Percentiles rank a stretch among this genome's conserved stretches.
phyloP scores from a whole-genome alignment of 225 moss, liverwort and hornwort species.

The Climacium dendroides region DNA sequence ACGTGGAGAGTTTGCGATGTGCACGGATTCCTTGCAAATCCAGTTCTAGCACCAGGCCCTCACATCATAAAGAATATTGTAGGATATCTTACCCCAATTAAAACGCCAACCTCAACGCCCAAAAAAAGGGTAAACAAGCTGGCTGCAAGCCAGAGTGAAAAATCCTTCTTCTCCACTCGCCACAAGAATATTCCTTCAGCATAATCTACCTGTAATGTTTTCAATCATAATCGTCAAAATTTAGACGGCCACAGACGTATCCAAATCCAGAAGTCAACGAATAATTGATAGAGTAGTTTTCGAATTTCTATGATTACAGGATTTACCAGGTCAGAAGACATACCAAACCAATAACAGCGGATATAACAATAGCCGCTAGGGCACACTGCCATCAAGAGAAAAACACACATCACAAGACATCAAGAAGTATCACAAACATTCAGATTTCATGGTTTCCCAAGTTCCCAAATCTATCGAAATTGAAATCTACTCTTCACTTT shows the following conservation, averaged over 20 bases:
- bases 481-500: not conserved
- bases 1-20: not conserved
- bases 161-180: constrained; percentile 83
- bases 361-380: constrained; percentile 84
- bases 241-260: not conserved
- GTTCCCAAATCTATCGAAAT: not conserved
- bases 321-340: not conserved
- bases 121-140: constrained; percentile 59
- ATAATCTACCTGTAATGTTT: constrained; percentile 67
- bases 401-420: not conserved
- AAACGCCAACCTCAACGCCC: constrained; percentile 83
- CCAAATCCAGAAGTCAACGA: not conserved
- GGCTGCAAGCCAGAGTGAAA: constrained; percentile 63
- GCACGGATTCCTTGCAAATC: not conserved
- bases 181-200: constrained; percentile 79
- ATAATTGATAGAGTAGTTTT: not conserved
- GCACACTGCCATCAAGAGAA: constrained; percentile 50
- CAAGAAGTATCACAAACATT: not conserved
- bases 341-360: constrained; percentile 92
- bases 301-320: not conserved
- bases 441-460: not conserved
- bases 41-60: not conserved
- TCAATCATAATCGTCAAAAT: not conserved
- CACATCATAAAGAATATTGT: not conserved
- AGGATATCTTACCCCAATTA: constrained; percentile 51